Percentiles rank a stretch among this genome's conserved stretches.
phyloP scores from a whole-genome alignment of 306 rosid species.

The Trichosanthes truncata region DNA sequence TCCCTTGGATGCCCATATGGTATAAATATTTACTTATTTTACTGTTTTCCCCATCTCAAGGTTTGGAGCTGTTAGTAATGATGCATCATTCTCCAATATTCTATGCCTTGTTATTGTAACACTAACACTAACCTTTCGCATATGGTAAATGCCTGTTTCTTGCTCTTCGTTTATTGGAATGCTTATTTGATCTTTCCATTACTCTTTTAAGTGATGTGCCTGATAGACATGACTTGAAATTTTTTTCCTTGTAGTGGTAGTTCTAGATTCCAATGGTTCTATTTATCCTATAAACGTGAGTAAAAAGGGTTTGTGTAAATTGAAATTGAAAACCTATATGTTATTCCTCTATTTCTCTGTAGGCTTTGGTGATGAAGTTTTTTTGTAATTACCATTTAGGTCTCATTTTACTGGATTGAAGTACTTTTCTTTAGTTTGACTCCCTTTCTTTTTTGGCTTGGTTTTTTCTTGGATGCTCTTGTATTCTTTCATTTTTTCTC shows the following conservation, averaged over 20 bases:
- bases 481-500: no score
- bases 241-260: neutral
- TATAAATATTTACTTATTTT: constrained; percentile 13
- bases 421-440: neutral
- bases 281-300: neutral
- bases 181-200: neutral
- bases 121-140: neutral
- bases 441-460: neutral
- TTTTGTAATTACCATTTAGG: neutral
- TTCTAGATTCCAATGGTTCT: neutral
- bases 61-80: neutral
- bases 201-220: neutral
- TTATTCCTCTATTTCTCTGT: no score
- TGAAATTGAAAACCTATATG: neutral
- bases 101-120: neutral
- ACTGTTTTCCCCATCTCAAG: neutral
- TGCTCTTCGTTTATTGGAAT: neutral
- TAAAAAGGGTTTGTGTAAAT: neutral
- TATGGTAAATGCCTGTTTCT: neutral
- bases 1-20: constrained; percentile 93
- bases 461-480: neutral
- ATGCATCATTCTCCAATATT: neutral
- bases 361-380: neutral
- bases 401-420: neutral
- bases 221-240: neutral